phyloP scores from a whole-genome alignment of 2,329 filamentous ascomycete genomes.

The Fusarium sp. region DNA sequence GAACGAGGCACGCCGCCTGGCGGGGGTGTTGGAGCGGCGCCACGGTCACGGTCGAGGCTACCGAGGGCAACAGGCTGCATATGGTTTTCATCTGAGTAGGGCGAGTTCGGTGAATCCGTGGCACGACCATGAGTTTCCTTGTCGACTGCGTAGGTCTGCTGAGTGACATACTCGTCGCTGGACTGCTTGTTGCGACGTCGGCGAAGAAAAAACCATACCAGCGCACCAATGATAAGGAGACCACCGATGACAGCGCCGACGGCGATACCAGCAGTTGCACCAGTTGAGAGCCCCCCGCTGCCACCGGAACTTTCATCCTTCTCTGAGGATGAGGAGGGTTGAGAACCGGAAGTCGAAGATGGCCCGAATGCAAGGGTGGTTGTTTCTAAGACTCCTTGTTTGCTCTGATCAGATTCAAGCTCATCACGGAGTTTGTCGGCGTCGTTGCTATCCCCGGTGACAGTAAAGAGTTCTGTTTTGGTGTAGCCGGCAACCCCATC shows the following conservation, averaged over 20 bases:
- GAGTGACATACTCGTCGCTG: slow-evolving; percentile 37
- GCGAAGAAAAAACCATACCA: slow-evolving; percentile 58
- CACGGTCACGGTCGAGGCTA: slow-evolving; percentile 21
- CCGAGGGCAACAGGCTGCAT: slow-evolving; percentile 42
- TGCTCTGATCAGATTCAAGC: not conserved
- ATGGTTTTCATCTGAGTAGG: slow-evolving; percentile 56
- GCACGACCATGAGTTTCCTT: slow-evolving; percentile 56
- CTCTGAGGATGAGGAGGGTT: not conserved
- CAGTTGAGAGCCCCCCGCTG: slow-evolving; percentile 50
- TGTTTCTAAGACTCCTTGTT: not conserved
- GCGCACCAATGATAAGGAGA: slow-evolving; percentile 52
- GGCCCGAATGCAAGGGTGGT: not conserved
- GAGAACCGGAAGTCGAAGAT: slow-evolving; percentile 1
- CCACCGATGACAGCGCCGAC: slow-evolving; percentile 54
- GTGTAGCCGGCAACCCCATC: not conserved
- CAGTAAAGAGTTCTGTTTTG: slow-evolving; percentile 19
- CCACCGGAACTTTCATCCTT: not conserved
- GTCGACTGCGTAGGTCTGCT: slow-evolving; percentile 57
- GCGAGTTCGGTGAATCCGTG: slow-evolving; percentile 55
- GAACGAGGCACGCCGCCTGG: slow-evolving; percentile 21
- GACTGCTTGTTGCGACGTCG: slow-evolving; percentile 49
- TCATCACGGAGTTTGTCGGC: not conserved
- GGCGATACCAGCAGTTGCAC: slow-evolving; percentile 61
- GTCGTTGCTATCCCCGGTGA: not conserved
- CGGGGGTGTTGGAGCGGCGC: slow-evolving; percentile 12